phyloP scores from a whole-genome alignment of 2,329 filamentous ascomycete species.

The Xylariaceae sp. region DNA sequence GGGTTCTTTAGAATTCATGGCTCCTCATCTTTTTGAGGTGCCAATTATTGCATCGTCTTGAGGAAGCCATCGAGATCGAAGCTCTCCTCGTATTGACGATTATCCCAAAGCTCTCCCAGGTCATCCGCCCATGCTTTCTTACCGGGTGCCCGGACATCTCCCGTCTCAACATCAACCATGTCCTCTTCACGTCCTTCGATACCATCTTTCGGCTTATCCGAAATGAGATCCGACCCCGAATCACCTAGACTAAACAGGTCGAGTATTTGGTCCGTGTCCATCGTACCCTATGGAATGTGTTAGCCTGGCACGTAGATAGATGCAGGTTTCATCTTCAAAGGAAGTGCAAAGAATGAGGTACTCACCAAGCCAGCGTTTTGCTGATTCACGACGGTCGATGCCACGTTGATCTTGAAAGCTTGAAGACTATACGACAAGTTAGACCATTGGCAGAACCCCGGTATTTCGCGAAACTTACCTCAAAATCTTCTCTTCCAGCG shows the following conservation, averaged over 20 bases:
- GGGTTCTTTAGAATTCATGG: no score
- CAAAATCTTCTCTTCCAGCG: slow-evolving; percentile 96
- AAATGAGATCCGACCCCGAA: slow-evolving; percentile 62
- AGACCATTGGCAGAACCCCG: no score
- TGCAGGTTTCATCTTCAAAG: neutral
- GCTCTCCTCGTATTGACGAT: slow-evolving; percentile 95
- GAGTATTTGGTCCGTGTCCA: slow-evolving; percentile 98
- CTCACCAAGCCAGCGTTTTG: slow-evolving; percentile 80
- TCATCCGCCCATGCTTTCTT: slow-evolving; percentile 97
- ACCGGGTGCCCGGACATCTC: slow-evolving; percentile 87
- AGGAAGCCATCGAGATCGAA: slow-evolving; percentile 95
- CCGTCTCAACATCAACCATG: slow-evolving; percentile 88
- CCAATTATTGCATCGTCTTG: slow-evolving; percentile 68
- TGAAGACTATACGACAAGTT: slow-evolving; percentile 61
- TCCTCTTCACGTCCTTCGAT: slow-evolving; percentile 69
- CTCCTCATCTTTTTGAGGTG: no score
- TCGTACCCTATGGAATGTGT: slow-evolving; percentile 51
- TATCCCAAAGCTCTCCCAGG: slow-evolving; percentile 93
- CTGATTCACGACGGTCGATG: slow-evolving; percentile 96
- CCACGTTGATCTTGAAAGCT: slow-evolving; percentile 99
- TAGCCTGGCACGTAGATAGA: slow-evolving; percentile 7
- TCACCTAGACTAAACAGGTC: slow-evolving; percentile 93
- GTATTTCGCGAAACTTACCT: slow-evolving; percentile 42
- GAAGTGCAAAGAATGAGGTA: neutral
- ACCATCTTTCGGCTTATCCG: slow-evolving; percentile 55